Percentiles rank a stretch among this genome's conserved stretches.
Conservation (phyloP, 306 rosid genomes). For the Ormosia semicastrata region DNA sequence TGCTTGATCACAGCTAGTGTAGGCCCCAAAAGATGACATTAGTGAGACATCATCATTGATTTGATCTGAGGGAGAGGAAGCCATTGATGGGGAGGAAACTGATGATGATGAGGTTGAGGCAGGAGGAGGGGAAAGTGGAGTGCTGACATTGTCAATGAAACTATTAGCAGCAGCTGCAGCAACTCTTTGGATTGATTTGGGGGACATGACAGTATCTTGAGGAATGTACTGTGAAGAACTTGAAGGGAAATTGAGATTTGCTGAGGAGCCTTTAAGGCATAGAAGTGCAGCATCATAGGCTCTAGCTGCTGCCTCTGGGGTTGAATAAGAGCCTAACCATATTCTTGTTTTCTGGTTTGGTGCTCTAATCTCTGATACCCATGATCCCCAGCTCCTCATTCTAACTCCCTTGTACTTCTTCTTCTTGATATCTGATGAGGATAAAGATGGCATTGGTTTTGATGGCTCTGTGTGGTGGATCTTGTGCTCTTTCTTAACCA, state of each 20-base stretch:
- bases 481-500: conserved; percentile 79
- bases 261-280: conserved; percentile 90
- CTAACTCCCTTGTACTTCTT: conserved; percentile 93
- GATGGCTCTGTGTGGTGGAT: conserved; percentile 44
- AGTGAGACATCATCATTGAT: conserved; percentile 49
- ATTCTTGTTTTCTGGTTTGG: conserved; percentile 97
- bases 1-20: conserved; percentile 13
- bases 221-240: conserved; percentile 36
- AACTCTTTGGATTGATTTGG: conserved; percentile 79
- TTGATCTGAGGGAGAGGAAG: conserved; percentile 44
- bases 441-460: conserved; percentile 2
- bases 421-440: conserved; percentile 27
- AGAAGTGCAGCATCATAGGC: conserved; percentile 97
- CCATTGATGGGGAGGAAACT: conserved; percentile 49
- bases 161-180: conserved; percentile 88
- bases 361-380: conserved; percentile 96
- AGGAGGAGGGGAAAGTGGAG: conserved; percentile 30
- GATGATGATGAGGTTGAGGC: conserved; percentile 52
- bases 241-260: conserved; percentile 77
- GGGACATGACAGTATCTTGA: conserved; percentile 63
- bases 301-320: conserved; percentile 95
- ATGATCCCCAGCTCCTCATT: conserved; percentile 99
- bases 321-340: conserved; percentile 95
- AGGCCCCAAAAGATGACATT: conserved; percentile 34
- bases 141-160: conserved; percentile 25